Conservation (phyloP, 73 alveolate genomes). For the Paraurostyla sp. region DNA sequence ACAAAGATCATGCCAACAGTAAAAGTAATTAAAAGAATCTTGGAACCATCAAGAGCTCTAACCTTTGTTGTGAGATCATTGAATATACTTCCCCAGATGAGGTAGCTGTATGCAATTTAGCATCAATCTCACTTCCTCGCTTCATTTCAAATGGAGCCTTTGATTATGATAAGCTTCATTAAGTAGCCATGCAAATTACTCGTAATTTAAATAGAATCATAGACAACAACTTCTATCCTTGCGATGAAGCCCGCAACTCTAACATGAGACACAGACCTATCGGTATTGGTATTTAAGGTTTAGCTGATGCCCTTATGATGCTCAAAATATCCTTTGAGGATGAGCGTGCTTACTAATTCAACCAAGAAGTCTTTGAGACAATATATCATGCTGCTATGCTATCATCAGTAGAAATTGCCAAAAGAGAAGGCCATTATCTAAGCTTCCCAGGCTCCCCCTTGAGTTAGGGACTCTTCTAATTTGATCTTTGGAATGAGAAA, state of each 20-base stretch:
- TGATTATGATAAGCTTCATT: constrained; percentile 90
- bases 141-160: constrained; percentile 82
- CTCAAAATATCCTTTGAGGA: constrained; percentile 94
- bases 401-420: constrained; percentile 89
- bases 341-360: constrained; percentile 85
- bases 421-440: constrained; percentile 85
- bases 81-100: constrained; percentile 96
- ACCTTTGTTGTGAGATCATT: constrained; percentile 96
- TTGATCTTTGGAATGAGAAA: constrained; percentile 83
- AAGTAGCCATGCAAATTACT: constrained; percentile 85
- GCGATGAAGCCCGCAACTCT: constrained; percentile 91
- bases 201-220: constrained; percentile 87
- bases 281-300: constrained; percentile 97
- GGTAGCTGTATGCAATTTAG: constrained; percentile 97
- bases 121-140: constrained; percentile 91
- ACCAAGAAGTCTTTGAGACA: constrained; percentile 93
- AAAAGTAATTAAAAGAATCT: constrained; percentile 94
- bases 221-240: constrained; percentile 93
- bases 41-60: constrained; percentile 96
- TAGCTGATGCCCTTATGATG: constrained; percentile 94
- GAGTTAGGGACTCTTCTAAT: constrained; percentile 83
- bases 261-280: constrained; percentile 96
- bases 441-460: constrained; percentile 89
- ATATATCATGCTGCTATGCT: constrained; percentile 94
- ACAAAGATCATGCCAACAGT: constrained; percentile 92